Evolutionary conservation across 148 eudicot species (phyloP), one percentile per base, ranked within the genome.

Genomic region (Arctostaphylos glauca): DNA sequence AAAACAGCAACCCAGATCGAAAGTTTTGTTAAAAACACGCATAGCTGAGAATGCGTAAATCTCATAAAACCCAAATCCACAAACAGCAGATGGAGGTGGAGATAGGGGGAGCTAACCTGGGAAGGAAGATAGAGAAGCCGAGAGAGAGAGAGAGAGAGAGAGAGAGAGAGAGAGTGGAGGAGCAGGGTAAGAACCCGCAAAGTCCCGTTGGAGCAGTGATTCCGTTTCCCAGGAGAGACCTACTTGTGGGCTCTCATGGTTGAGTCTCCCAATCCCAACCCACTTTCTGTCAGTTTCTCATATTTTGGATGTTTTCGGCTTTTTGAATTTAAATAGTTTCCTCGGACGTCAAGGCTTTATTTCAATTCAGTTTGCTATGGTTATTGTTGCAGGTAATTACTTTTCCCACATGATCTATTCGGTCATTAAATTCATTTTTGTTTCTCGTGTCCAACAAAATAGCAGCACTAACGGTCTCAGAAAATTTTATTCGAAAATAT

Each of bases 201-300:
- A 77, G 64, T 54, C 16, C 83, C 83, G 83, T 81, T 81, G 48
- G 77, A n/a, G 80, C 66, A 77, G 80, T 50, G 47, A 52, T 67
- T 44, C 19, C 8, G 74, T 21, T 54, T 6, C 82, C 25, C 46
- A 66, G 56, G 54, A 62, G 73, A 62, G 50, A 66, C 72, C 81
- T 59, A 53, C 23, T 14, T 1, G 73, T 44, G 82, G 77, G 77
- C 77, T 48, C 55, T n/a, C 77, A 47, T 48, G 53, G 77, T 74
- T n/a, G 23, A 13, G 38, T 48, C 23, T 31, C 3, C 76, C 48
- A 72, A 43, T 72, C 76, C 76, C 76, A 72, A 72, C 76, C 76
- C 76, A 43, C 4, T 4, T 47, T 72, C n/a, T 43, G 49, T 43
- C 21, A 8, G 73, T 31, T 38, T 68, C 31, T 13, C 3, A 25